A percentile compares a stretch with the other conserved stretches of the same genome.
Conservation (phyloP, 768 basidiomycete species). For the Naganishia antarctica region DNA sequence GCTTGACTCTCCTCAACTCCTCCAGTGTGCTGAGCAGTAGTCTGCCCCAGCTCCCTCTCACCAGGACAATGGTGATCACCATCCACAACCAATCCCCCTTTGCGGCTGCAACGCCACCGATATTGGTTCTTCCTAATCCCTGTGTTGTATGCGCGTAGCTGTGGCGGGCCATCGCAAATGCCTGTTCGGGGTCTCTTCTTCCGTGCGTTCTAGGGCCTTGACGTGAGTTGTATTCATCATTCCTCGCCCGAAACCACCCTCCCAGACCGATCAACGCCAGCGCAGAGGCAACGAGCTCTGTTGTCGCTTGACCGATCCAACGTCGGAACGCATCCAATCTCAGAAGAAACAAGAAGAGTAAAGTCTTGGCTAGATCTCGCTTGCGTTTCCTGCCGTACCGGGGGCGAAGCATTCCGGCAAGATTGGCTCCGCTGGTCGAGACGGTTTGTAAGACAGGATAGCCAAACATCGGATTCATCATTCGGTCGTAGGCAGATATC, state of each 20-base stretch:
- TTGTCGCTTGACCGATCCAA: constrained; percentile 23
- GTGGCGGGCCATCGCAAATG: constrained; percentile 4
- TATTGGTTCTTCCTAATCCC: neutral
- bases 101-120: neutral
- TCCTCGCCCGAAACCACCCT: constrained; percentile 1
- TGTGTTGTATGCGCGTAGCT: neutral
- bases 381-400: constrained; percentile 41
- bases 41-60: constrained; percentile 13
- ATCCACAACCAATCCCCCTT: constrained; percentile 15
- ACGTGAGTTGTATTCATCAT: neutral
- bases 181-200: constrained; percentile 13
- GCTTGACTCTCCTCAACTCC: constrained; percentile 5
- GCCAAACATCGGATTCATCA: constrained; percentile 47
- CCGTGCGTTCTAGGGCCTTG: neutral
- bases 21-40: constrained; percentile 7
- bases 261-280: constrained; percentile 5
- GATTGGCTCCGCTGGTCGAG: constrained; percentile 13
- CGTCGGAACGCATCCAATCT: constrained; percentile 38
- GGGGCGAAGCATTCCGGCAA: constrained; percentile 29
- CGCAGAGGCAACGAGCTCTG: neutral
- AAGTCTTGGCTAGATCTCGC: constrained; percentile 46
- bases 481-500: constrained; percentile 37
- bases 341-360: constrained; percentile 45
- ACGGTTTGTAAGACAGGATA: constrained; percentile 40
- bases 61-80: constrained; percentile 12